These are phyloP conservation scores for Ustilago cynodontis DNA, from an alignment of 1,284 basidiomycete species.

Conservation along the genomic window DNA sequence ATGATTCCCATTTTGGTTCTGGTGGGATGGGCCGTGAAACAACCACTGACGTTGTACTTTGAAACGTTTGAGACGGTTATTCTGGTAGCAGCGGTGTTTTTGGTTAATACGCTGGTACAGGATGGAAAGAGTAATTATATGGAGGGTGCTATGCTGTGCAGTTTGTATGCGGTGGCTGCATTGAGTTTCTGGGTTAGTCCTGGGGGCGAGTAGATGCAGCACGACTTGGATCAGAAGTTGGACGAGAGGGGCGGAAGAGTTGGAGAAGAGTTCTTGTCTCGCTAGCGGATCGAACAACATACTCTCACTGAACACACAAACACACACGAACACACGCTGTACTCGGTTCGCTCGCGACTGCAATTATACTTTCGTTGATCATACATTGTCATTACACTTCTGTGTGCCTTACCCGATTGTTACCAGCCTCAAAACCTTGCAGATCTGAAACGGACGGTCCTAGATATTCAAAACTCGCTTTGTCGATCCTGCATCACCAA, in stretches of 20 bases:
- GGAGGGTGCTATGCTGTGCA: conserved; percentile 71
- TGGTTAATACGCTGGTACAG: conserved; percentile 69
- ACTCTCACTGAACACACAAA: not conserved
- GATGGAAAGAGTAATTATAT: conserved; percentile 68
- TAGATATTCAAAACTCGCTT: not conserved
- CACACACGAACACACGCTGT: not conserved
- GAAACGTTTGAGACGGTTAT: conserved; percentile 67
- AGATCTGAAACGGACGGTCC: not conserved
- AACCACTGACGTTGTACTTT: conserved; percentile 70
- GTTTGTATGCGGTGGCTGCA: conserved; percentile 62
- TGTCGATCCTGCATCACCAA: not conserved
- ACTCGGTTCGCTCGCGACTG: not conserved
- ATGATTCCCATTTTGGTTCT: conserved; percentile 69
- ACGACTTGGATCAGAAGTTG: not conserved
- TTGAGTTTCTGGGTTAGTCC: conserved; percentile 64
- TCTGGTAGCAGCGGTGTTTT: conserved; percentile 67
- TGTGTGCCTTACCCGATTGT: too few relatives aligned
- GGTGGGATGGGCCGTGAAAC: conserved; percentile 69
- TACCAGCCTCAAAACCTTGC: too few relatives aligned
- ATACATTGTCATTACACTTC: not conserved
- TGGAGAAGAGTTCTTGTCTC: not conserved
- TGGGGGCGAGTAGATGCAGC: not conserved
- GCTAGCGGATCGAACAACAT: not conserved
- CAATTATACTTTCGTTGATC: not conserved
- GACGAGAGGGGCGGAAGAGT: not conserved